phyloP scores from a whole-genome alignment of 306 rosid genomes.

The Quercus parvula region DNA sequence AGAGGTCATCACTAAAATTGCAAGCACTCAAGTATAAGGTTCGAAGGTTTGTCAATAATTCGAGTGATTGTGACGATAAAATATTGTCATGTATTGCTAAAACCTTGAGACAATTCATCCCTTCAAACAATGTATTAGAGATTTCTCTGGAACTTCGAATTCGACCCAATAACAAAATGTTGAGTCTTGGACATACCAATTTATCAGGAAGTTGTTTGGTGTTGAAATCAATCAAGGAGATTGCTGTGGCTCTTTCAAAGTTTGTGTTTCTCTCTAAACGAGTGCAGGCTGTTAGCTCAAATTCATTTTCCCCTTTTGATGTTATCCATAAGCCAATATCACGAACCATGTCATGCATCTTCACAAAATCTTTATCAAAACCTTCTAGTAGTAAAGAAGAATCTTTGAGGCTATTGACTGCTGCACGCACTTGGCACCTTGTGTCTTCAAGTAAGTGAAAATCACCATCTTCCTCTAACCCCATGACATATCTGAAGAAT shows the following conservation, averaged over 20 bases:
- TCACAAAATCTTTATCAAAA: rapidly evolving
- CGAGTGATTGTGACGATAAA: not conserved
- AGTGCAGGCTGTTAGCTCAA: no score
- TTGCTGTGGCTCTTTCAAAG: not conserved
- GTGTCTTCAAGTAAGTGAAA: no score
- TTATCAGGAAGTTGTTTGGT: not conserved
- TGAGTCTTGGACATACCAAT: constrained; percentile 5
- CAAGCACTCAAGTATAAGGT: rapidly evolving
- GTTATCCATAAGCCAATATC: not conserved
- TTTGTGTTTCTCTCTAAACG: not conserved
- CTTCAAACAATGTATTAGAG: not conserved
- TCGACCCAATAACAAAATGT: not conserved
- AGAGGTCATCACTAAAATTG: not conserved
- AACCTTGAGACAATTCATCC: not conserved
- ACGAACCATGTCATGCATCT: constrained; percentile 28
- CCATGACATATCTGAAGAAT: no score
- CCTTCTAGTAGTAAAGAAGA: not conserved
- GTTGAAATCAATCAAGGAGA: not conserved
- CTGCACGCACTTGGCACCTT: no score
- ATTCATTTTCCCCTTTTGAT: not conserved
- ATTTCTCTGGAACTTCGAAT: not conserved
- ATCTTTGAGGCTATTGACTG: no score
- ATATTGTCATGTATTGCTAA: not conserved
- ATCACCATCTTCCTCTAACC: no score
- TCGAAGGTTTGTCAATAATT: not conserved